Base-by-base conservation (phyloP, 2,329 filamentous ascomycete genomes). In the Alternaria sp. region DNA sequence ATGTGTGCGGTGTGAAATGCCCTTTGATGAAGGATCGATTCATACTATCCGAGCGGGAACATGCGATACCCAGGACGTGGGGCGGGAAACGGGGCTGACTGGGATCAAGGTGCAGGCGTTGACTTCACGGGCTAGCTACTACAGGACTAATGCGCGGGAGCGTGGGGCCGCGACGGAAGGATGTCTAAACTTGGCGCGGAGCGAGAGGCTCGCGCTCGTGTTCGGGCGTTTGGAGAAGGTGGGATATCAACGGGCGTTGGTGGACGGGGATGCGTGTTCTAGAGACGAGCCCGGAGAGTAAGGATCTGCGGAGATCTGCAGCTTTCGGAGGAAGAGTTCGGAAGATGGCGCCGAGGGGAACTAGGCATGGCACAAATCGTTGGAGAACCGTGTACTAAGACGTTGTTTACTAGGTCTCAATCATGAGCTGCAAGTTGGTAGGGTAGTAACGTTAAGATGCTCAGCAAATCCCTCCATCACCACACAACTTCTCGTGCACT, bases 381-480 rank as follows among this genome's bases (percentile, higher is more conserved):
- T 40, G 21, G 37, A 34, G 44, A 46, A 24, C 9, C 44, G 14
- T 48, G n/a, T 24, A 48, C 9, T 24, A 17, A 24, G 8, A 36
- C 31, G 14, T 34, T 36, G 13, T 48, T 34, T 23, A 2, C 33
- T 36, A 34, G 21, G n/a, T n/a, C 10, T 29, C 1, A 28, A 9
- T 29, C 5, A 31, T 23, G 36, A 41, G 52, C 13, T 40, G 23
- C 11, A 34, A 9, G 26, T 40, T 33, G 10, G 37, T 21, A n/a
- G 23, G 34, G 24, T 34, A 14, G 29, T 17, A 49, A 33, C 39
- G 26, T 21, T 21, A 11, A 9, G 21, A 33, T 51, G 5, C 23
- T 24, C n/a, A 48, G 17, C 40, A 29, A 29, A 11, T 34, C 26
- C 45, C 53, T 8, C 40, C 46, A 28, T 50, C 39, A n/a, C 51